Evolutionary conservation across 352 stramenopile species (phyloP).

Genomic region (Phytophthora idaei): DNA sequence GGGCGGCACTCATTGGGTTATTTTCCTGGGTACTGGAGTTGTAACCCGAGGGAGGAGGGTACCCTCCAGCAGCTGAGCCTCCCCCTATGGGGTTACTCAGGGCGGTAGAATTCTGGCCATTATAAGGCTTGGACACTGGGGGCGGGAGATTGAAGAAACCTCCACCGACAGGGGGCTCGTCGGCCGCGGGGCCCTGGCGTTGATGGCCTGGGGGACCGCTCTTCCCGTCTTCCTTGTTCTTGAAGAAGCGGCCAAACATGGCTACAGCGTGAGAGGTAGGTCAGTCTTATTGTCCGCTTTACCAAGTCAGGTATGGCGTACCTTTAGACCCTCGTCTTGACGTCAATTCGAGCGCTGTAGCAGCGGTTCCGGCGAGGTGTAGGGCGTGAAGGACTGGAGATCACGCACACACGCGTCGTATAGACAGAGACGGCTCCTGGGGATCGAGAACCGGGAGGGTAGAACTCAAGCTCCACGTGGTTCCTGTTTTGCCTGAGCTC

Average conservation of each 20-base stretch:
- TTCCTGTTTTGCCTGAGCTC: neutral
- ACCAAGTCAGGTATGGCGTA: constrained; percentile 3
- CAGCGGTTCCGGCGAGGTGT: neutral
- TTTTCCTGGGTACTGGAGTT: constrained; percentile 23
- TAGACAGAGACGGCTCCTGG: neutral
- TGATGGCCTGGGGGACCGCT: constrained; percentile 61
- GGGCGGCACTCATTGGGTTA: constrained; percentile 10
- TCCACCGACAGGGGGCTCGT: constrained; percentile 55
- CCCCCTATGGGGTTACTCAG: constrained; percentile 20
- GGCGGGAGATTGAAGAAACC: constrained; percentile 89
- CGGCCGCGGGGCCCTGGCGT: constrained; percentile 27
- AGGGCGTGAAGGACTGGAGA: neutral
- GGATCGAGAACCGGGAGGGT: neutral
- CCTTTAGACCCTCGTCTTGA: constrained; percentile 5
- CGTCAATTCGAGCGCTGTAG: constrained; percentile 10
- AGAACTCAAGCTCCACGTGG: neutral
- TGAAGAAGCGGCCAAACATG: constrained; percentile 87
- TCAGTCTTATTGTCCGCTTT: constrained; percentile 3
- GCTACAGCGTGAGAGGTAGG: neutral
- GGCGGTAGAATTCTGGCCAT: constrained; percentile 14
- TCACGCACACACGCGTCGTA: constrained; percentile 2
- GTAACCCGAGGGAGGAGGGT: constrained; percentile 25
- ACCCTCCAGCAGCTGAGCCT: constrained; percentile 19
- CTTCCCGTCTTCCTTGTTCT: constrained; percentile 85
- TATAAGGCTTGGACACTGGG: constrained; percentile 57